Base-by-base conservation (phyloP, 805 yeast genomes). In the Saccharomyces kudriavzevii region DNA sequence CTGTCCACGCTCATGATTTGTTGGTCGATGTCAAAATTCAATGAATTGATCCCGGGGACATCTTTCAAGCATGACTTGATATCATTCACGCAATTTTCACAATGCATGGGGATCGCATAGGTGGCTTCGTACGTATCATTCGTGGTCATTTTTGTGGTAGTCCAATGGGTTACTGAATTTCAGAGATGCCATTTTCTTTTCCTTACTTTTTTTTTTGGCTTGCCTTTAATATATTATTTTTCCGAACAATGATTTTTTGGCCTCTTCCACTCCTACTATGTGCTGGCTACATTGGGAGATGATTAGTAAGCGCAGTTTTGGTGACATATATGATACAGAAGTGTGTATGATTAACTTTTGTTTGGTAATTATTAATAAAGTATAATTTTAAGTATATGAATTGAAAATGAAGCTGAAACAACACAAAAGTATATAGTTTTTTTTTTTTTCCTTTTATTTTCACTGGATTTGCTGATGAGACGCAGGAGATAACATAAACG, bases 21-120 rank as follows among this genome's bases (percentile, higher is more conserved):
- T 10, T 77, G 69, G 6, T 69, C 60, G 22, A 90, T 70, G 64
- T 87, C 84, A 52, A 62, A 88, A 74, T 55, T 81, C 77, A 58
- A 79, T 75, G 20, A 71, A 66, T 76, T 68, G 1, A 89, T 69
- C 0, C 85, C 86, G 6, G 71, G 65, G 2, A 87, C 64, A 2
- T 72, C 63, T 14, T 73, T 62, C 17, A 92, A 73, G 4, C 87
- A 85, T 1, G 67, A 59, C 13, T 74, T 63, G 3, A 90, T 84
- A 1, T 83, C 77, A 1, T 77, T 76, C 11, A 84, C 84, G 67
- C 97, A 89, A 10, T 79, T 72, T 30, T 83, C 74, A 66, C 97
- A 92, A 56, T 84, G 84, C 79, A 92, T 74, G 5, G 94, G 90
- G 52, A 90, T 94, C 11, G 94, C 91, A 69, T 87, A 90, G 6